phyloP scores from a whole-genome alignment of 2,329 filamentous ascomycete genomes.

The Paracoccidioides lutzii region DNA sequence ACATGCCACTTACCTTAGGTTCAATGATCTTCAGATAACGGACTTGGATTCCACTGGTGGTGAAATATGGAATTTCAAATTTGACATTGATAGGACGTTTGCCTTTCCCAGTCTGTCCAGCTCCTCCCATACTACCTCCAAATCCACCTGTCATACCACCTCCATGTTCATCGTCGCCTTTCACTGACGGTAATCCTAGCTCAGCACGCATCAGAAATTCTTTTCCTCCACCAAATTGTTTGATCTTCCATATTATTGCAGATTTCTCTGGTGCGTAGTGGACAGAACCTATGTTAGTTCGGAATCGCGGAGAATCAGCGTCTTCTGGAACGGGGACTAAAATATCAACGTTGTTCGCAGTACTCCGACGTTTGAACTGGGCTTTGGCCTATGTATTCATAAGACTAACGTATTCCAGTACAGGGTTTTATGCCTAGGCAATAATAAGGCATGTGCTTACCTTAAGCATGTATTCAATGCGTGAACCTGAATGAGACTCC shows the following conservation, averaged over 20 bases:
- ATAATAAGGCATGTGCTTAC: constrained; percentile 22
- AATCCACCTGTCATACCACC: constrained; percentile 97
- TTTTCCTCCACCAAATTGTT: constrained; percentile 97
- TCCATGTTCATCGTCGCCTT: constrained; percentile 88
- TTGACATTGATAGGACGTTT: constrained; percentile 98
- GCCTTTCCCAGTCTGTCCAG: constrained; percentile 64
- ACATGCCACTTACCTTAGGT: constrained; percentile 62
- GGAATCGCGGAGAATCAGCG: constrained; percentile 87
- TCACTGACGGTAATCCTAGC: constrained; percentile 81
- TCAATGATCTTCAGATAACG: constrained; percentile 98
- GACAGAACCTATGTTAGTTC: constrained; percentile 92
- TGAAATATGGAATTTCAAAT: constrained; percentile 99
- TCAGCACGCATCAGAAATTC: constrained; percentile 98
- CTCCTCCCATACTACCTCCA: constrained; percentile 89
- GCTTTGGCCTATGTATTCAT: constrained; percentile 53
- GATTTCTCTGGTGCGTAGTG: constrained; percentile 97
- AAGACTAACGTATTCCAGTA: not conserved
- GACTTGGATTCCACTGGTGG: constrained; percentile 97
- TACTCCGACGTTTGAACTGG: constrained; percentile 95
- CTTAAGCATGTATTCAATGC: constrained; percentile 99
- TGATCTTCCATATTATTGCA: constrained; percentile 99
- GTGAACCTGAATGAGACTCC: constrained; percentile 84
- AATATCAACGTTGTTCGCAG: constrained; percentile 97
- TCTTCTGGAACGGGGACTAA: constrained; percentile 94
- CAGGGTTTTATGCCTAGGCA: not conserved